Evolutionary conservation across 2,329 filamentous ascomycete species (phyloP).

Genomic region (Trichoderma aggressivum): DNA sequence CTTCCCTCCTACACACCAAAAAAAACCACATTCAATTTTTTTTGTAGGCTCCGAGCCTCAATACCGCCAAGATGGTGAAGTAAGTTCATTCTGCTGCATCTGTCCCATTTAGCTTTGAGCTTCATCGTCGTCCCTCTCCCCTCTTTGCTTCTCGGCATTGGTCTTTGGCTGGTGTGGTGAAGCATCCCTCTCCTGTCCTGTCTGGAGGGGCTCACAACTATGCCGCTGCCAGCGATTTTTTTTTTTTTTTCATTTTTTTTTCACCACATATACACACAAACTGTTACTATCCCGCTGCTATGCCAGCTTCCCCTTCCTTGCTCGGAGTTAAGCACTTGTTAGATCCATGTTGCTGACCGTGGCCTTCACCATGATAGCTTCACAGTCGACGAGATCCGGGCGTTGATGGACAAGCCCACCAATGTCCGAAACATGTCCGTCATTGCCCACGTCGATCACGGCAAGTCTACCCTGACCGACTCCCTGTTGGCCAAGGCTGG

Average conservation of each 20-base stretch:
- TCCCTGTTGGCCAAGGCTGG: constrained; percentile 98
- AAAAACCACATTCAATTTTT: constrained; percentile 34
- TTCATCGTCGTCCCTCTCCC: constrained; percentile 8
- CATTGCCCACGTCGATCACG: constrained; percentile 99
- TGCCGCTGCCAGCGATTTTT: neutral
- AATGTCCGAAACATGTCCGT: constrained; percentile 97
- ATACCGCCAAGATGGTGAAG: constrained; percentile 99
- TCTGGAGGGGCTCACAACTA: neutral
- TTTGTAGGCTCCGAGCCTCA: constrained; percentile 46
- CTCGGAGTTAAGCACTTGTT: constrained; percentile 21
- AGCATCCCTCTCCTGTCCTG: constrained; percentile 12
- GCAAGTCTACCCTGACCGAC: constrained; percentile 99
- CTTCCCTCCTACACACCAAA: constrained; percentile 31
- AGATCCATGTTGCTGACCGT: constrained; percentile 25
- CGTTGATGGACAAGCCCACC: constrained; percentile 73
- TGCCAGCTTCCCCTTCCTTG: neutral
- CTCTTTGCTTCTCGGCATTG: neutral
- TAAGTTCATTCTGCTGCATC: constrained; percentile 56
- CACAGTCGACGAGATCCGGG: constrained; percentile 91
- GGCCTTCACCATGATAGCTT: constrained; percentile 62
- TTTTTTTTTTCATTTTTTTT: constrained; percentile 4
- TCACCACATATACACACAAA: neutral
- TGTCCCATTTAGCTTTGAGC: neutral
- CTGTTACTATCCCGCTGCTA: neutral
- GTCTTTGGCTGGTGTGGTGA: neutral